Percentiles rank a stretch among this genome's conserved stretches.
Conservation (phyloP, 768 basidiomycete species). For the Phylloporus arenicola region DNA sequence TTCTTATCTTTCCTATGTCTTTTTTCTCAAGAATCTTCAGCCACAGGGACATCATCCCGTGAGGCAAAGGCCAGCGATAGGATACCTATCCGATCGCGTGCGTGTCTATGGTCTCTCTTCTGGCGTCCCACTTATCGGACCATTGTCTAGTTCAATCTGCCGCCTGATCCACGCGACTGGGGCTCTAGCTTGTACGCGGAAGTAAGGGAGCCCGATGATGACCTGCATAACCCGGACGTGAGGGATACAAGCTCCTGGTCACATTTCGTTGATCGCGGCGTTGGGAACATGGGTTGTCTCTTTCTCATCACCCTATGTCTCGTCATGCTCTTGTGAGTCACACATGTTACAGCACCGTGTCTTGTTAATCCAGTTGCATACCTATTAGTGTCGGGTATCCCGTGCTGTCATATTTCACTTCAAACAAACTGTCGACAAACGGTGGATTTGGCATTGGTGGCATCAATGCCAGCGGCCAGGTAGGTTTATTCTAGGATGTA, state of each 20-base stretch:
- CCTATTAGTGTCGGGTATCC: conserved; percentile 41
- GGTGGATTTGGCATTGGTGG: conserved; percentile 62
- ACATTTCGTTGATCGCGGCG: conserved; percentile 53
- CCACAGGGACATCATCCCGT: conserved; percentile 37
- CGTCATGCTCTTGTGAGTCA: conserved; percentile 55
- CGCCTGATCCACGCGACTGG: conserved; percentile 64
- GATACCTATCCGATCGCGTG: conserved; percentile 43
- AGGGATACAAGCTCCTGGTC: conserved; percentile 29
- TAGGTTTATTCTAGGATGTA: conserved; percentile 17
- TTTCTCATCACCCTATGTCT: conserved; percentile 44
- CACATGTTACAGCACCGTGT: neutral
- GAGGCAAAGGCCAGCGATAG: conserved; percentile 32
- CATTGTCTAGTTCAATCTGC: conserved; percentile 49
- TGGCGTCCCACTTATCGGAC: neutral
- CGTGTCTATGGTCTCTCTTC: neutral
- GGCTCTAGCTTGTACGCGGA: conserved; percentile 53
- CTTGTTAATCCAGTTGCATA: neutral
- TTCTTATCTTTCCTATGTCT: neutral
- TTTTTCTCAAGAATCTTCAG: conserved; percentile 8
- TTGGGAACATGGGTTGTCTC: conserved; percentile 71
- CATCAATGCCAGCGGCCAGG: conserved; percentile 71
- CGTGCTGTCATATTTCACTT: conserved; percentile 35
- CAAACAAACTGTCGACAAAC: conserved; percentile 25
- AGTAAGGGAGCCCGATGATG: conserved; percentile 61
- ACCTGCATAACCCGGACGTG: conserved; percentile 61